Evolutionary conservation across 179 eudicot genomes (phyloP).

Genomic region (Vitellaria paradoxa): DNA sequence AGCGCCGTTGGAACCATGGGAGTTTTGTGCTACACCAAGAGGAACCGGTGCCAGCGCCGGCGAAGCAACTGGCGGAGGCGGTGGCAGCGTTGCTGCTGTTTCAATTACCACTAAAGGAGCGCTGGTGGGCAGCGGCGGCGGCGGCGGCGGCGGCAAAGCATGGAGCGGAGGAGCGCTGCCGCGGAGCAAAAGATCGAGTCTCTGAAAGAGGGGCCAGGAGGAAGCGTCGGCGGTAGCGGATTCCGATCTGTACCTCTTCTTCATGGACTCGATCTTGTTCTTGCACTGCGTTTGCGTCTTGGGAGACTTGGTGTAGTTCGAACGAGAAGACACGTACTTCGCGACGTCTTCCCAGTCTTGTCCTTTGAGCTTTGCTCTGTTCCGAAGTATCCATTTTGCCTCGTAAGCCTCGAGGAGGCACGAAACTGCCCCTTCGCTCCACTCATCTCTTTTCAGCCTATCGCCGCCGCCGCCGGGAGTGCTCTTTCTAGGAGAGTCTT

Average conservation of each 20-base stretch:
- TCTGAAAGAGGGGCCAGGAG: constrained; percentile 79
- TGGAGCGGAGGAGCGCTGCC: constrained; percentile 32
- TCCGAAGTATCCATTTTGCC: constrained; percentile 80
- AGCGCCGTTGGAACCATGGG: constrained; percentile 55
- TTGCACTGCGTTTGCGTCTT: constrained; percentile 95
- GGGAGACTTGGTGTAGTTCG: constrained; percentile 49
- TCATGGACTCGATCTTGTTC: constrained; percentile 99
- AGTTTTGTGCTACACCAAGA: constrained; percentile 39
- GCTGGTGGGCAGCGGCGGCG: constrained; percentile 5
- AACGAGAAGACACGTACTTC: constrained; percentile 64
- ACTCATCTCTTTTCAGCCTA: constrained; percentile 79
- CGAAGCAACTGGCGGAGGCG: constrained; percentile 7
- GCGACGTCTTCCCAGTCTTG: constrained; percentile 99
- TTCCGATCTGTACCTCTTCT: constrained; percentile 91
- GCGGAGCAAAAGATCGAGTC: constrained; percentile 68
- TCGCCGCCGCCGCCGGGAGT: constrained; percentile 34
- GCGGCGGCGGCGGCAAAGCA: constrained; percentile 19
- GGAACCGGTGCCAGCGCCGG: constrained; percentile 9
- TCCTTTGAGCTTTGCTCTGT: constrained; percentile 92
- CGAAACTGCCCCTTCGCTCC: constrained; percentile 96
- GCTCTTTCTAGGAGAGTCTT: constrained; percentile 35
- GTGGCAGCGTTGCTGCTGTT: neutral
- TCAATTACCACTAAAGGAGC: constrained; percentile 33
- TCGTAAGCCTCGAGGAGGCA: constrained; percentile 83
- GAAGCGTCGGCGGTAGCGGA: constrained; percentile 64